These are phyloP conservation scores for Globisporangium takayamanum DNA, from an alignment of 352 stramenopile species.

Conservation along the genomic window DNA sequence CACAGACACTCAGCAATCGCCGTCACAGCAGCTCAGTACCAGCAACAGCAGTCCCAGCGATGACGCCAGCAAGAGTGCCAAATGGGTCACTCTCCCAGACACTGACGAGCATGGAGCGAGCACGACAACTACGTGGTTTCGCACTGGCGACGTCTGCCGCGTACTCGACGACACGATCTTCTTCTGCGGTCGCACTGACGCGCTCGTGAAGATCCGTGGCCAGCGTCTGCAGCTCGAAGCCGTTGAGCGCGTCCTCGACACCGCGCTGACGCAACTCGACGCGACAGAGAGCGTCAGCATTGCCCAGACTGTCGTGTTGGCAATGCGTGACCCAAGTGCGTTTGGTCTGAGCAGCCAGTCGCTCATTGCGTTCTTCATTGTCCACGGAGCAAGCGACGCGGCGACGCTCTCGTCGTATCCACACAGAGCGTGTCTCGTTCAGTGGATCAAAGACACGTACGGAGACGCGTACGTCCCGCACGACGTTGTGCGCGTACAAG, in stretches of 20 bases:
- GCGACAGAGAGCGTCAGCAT: neutral
- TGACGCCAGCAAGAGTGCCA: neutral
- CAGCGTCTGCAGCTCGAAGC: conserved; percentile 44
- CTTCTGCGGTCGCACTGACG: conserved; percentile 36
- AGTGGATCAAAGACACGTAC: conserved; percentile 25
- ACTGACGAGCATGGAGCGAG: neutral
- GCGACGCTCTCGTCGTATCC: conserved; percentile 7
- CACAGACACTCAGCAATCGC: neutral
- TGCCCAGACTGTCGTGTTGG: conserved; percentile 1
- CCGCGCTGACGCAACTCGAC: conserved; percentile 15
- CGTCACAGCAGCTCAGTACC: neutral
- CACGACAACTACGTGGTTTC: conserved; percentile 14
- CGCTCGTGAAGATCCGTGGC: conserved; percentile 49
- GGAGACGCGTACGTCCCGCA: conserved; percentile 26
- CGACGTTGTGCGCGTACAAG: conserved; percentile 14
- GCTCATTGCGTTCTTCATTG: conserved; percentile 7
- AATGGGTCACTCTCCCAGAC: conserved; percentile 1
- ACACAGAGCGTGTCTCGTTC: conserved; percentile 14
- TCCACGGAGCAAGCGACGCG: neutral
- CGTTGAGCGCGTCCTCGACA: conserved; percentile 22
- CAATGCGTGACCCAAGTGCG: conserved; percentile 1
- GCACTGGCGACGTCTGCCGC: conserved; percentile 40
- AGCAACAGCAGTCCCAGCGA: neutral
- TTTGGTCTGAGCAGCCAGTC: conserved; percentile 3
- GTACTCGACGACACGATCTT: conserved; percentile 26